phyloP scores from a whole-genome alignment of 306 rosid genomes.

The Sicyos edulis region DNA sequence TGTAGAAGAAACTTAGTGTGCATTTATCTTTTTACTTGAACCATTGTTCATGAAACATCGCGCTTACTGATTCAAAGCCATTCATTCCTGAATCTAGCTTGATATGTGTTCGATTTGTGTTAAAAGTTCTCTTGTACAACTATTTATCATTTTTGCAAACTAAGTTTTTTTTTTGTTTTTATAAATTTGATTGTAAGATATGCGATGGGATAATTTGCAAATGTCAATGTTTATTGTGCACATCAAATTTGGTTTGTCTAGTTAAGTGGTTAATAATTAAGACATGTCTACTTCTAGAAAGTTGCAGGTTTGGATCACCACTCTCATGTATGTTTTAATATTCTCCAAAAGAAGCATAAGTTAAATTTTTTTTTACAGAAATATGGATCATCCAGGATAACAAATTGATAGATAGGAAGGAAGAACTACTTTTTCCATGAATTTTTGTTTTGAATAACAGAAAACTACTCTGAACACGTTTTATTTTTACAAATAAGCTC shows the following conservation, averaged over 20 bases:
- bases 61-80: neutral
- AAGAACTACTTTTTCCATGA: neutral
- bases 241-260: neutral
- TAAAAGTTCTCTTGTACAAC: neutral
- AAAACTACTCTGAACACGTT: neutral
- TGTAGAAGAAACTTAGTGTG: neutral
- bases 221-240: neutral
- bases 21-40: neutral
- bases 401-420: neutral
- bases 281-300: no score
- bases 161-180: neutral
- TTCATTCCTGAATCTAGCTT: neutral
- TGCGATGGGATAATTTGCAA: neutral
- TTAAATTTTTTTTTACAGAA: no score
- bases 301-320: no score
- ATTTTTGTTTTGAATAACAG: neutral
- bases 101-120: neutral
- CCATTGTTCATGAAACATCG: neutral
- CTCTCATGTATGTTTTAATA: no score
- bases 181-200: neutral
- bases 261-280: no score
- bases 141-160: neutral
- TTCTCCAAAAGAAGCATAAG: neutral
- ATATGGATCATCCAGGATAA: neutral
- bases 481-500: neutral